Percentiles rank a stretch among this genome's conserved stretches.
Conservation (phyloP, 495 filamentous ascomycete species). For the Clavariopsis aquatica region DNA sequence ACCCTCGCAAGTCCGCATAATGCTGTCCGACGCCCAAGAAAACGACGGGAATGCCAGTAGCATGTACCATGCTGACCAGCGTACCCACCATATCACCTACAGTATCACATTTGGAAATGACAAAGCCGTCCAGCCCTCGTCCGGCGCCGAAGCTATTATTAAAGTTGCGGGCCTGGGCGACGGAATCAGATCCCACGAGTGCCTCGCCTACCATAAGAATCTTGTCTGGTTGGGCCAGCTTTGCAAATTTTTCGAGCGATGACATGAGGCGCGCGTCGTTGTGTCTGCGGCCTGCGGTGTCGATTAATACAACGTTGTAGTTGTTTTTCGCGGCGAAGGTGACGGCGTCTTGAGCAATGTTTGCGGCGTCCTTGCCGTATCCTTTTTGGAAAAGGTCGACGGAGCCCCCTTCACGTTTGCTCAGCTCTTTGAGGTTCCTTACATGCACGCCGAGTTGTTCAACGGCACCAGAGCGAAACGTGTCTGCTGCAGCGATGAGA, state of each 20-base stretch:
- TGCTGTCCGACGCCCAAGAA: constrained; percentile 96
- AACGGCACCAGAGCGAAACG: constrained; percentile 95
- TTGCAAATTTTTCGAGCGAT: constrained; percentile 92
- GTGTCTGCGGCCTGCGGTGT: constrained; percentile 91
- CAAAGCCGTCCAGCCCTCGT: constrained; percentile 85
- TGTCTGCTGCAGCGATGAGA: constrained; percentile 94
- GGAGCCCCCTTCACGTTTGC: constrained; percentile 73
- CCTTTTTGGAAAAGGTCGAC: constrained; percentile 95
- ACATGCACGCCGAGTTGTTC: constrained; percentile 96
- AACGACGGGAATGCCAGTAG: constrained; percentile 90
- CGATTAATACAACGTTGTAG: constrained; percentile 93
- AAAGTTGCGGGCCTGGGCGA: constrained; percentile 94
- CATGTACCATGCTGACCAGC: constrained; percentile 95
- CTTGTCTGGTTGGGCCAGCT: constrained; percentile 93
- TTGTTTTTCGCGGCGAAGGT: constrained; percentile 68
- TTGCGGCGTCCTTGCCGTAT: constrained; percentile 95
- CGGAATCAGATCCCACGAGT: constrained; percentile 89
- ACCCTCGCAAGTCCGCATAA: constrained; percentile 89
- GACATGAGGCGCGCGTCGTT: constrained; percentile 96
- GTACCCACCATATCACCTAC: constrained; percentile 99
- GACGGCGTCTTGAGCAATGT: constrained; percentile 92
- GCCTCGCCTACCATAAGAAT: constrained; percentile 99
- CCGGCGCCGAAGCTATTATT: constrained; percentile 85
- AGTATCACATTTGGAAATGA: constrained; percentile 97
- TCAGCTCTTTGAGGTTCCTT: constrained; percentile 83